phyloP scores from a whole-genome alignment of 1,139 yeast species.

The Pichia sorboxylosa region DNA sequence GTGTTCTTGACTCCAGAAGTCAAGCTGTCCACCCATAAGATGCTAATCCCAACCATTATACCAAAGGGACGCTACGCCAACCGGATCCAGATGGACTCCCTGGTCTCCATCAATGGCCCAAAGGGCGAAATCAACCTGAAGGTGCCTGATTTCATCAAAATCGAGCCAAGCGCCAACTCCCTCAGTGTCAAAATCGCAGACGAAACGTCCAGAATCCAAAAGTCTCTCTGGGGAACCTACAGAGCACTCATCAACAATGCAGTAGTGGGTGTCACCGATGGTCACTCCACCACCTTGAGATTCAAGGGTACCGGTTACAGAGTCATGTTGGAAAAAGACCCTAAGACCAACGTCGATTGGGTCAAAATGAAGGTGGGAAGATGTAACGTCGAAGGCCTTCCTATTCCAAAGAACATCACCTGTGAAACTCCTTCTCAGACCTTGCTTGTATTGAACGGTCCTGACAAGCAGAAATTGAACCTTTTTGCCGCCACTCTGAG shows the following conservation, averaged over 20 bases:
- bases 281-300: constrained; percentile 77
- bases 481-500: constrained; percentile 84
- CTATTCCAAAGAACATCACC: constrained; percentile 63
- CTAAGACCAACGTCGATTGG: constrained; percentile 41
- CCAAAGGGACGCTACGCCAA: constrained; percentile 65
- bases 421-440: constrained; percentile 83
- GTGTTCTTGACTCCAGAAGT: constrained; percentile 46
- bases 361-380: constrained; percentile 78
- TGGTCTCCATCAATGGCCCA: constrained; percentile 69
- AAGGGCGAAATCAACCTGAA: constrained; percentile 54
- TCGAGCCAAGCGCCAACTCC: constrained; percentile 20
- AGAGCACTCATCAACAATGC: constrained; percentile 70
- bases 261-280: constrained; percentile 81
- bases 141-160: constrained; percentile 60
- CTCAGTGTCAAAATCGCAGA: constrained; percentile 44
- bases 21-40: constrained; percentile 25
- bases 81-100: constrained; percentile 45
- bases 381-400: constrained; percentile 54
- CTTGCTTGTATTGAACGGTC: constrained; percentile 73
- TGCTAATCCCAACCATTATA: constrained; percentile 38
- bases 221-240: constrained; percentile 92
- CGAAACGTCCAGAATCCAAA: constrained; percentile 53
- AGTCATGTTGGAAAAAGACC: constrained; percentile 47
- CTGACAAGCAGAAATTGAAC: constrained; percentile 78
- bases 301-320: constrained; percentile 97